Percentiles rank a stretch among this genome's conserved stretches.
phyloP scores from a whole-genome alignment of 2,329 filamentous ascomycete species.

The Exophiala oligosperma region DNA sequence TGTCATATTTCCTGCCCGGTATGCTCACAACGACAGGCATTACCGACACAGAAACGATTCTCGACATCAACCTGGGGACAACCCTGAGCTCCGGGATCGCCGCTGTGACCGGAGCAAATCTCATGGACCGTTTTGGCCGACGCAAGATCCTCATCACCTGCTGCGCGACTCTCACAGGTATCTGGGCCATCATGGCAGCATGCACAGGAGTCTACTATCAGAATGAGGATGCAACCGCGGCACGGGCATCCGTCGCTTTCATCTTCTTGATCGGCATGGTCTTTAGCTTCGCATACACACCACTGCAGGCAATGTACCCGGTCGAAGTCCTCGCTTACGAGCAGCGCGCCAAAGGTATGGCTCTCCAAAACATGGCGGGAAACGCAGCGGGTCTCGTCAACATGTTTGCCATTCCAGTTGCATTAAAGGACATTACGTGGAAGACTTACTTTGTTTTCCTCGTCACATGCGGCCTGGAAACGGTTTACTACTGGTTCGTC shows the following conservation, averaged over 20 bases:
- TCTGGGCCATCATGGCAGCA: conserved; percentile 5
- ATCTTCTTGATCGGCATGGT: conserved; percentile 56
- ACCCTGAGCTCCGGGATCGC: conserved; percentile 44
- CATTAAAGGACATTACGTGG: conserved; percentile 52
- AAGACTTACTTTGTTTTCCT: conserved; percentile 53
- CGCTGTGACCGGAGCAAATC: conserved; percentile 45
- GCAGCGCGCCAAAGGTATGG: conserved; percentile 57
- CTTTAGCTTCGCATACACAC: conserved; percentile 50
- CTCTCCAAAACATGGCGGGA: conserved; percentile 45
- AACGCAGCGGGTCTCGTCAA: conserved; percentile 49
- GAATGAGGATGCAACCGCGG: conserved; percentile 31
- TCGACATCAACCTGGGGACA: conserved; percentile 46
- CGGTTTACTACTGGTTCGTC: conserved; percentile 20
- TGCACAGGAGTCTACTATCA: conserved; percentile 32
- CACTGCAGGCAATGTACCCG: conserved; percentile 50
- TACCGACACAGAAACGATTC: conserved; percentile 39
- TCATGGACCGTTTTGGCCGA: conserved; percentile 49
- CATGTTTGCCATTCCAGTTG: conserved; percentile 49
- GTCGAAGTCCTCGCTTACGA: conserved; percentile 55
- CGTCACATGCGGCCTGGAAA: conserved; percentile 13
- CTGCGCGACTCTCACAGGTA: conserved; percentile 29
- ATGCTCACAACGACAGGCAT: conserved; percentile 48
- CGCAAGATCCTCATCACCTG: conserved; percentile 40
- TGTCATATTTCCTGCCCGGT: conserved; percentile 46
- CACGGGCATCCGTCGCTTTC: conserved; percentile 51